Evolutionary conservation across 169 alveolate species (phyloP).

Genomic region (Plasmodium blacklocki): DNA sequence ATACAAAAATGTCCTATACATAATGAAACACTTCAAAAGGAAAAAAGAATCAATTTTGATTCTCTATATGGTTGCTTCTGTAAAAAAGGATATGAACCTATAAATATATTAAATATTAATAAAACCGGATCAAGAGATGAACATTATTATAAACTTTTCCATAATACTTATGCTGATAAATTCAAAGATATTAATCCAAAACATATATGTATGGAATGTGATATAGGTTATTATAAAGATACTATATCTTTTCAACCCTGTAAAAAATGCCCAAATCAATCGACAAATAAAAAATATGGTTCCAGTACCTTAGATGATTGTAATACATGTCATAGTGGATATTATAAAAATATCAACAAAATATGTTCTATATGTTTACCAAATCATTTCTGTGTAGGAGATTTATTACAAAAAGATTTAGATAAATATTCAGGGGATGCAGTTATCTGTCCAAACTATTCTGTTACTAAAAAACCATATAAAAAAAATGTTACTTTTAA

Average conservation of each 20-base stretch:
- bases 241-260: constrained; percentile 78
- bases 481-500: constrained; percentile 69
- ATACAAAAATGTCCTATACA: constrained; percentile 54
- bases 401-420: constrained; percentile 77
- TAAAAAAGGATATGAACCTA: constrained; percentile 72
- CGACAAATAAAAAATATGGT: constrained; percentile 41
- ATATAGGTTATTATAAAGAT: constrained; percentile 84
- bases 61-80: constrained; percentile 66
- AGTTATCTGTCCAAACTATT: constrained; percentile 80
- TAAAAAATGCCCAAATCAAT: constrained; percentile 79
- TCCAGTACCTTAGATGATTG: constrained; percentile 19
- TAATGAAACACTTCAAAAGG: constrained; percentile 8
- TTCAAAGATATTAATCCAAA: constrained; percentile 28
- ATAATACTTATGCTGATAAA: constrained; percentile 11
- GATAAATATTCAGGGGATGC: constrained; percentile 80
- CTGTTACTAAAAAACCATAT: constrained; percentile 84
- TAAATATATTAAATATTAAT: constrained; percentile 18
- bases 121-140: constrained; percentile 15
- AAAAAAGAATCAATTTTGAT: constrained; percentile 3
- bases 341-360: constrained; percentile 29
- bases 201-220: constrained; percentile 82
- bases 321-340: constrained; percentile 51
- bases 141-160: constrained; percentile 51
- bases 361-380: constrained; percentile 55
- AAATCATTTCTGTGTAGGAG: constrained; percentile 89